phyloP scores from a whole-genome alignment of 192 early-diverging fungal species.

The Coemansia sp. region DNA sequence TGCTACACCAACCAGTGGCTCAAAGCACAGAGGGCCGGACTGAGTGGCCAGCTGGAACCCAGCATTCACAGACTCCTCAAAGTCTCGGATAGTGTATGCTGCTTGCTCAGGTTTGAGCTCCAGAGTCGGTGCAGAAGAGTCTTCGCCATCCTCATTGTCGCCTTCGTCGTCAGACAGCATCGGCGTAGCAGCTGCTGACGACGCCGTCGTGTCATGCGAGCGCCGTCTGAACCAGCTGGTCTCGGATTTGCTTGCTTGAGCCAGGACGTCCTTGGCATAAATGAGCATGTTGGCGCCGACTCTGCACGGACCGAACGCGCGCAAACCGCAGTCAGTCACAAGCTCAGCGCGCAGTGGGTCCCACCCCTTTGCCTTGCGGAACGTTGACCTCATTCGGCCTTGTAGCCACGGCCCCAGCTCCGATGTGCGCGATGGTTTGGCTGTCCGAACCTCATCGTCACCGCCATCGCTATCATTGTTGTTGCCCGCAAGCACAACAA shows the following conservation, averaged over 20 bases:
- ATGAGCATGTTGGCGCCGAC: conserved; percentile 44
- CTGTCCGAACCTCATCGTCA: background rate
- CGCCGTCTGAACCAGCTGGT: conserved; percentile 34
- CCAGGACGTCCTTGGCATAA: conserved; percentile 28
- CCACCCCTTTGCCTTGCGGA: conserved; percentile 44
- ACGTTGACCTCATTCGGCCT: conserved; percentile 20
- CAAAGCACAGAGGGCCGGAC: conserved; percentile 87
- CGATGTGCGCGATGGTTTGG: conserved; percentile 35
- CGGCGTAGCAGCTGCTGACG: conserved; percentile 25
- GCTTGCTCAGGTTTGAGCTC: conserved; percentile 18
- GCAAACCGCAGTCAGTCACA: conserved; percentile 13
- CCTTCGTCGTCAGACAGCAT: conserved; percentile 34
- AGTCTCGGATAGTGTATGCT: conserved; percentile 51
- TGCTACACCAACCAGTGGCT: conserved; percentile 82
- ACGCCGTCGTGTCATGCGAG: conserved; percentile 1
- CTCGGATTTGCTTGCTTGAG: conserved; percentile 12
- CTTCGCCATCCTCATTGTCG: conserved; percentile 12
- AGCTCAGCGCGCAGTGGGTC: conserved; percentile 44
- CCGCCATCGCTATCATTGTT: conserved; percentile 13
- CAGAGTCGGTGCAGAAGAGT: background rate
- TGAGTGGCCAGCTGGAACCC: conserved; percentile 93
- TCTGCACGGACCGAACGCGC: conserved; percentile 35
- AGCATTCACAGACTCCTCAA: conserved; percentile 76
- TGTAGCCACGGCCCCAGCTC: conserved; percentile 48
- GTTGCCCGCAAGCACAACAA: background rate